These are phyloP conservation scores for Erigeron philadelphicus DNA, from an alignment of 140 eudicot genomes.

Conservation along the genomic window DNA sequence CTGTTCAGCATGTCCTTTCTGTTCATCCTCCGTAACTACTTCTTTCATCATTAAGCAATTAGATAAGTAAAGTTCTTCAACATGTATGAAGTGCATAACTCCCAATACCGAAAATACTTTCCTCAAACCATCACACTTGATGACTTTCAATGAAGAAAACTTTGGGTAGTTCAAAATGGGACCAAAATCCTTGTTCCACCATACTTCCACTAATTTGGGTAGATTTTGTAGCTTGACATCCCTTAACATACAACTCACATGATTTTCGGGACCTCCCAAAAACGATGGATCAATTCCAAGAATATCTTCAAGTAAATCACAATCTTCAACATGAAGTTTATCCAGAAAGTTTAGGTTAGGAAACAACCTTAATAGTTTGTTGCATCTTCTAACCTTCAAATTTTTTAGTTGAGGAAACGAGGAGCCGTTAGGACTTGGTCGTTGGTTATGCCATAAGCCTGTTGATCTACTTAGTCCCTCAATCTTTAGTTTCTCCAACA, in stretches of 20 bases:
- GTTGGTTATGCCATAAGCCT: conserved; percentile 31
- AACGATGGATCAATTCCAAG: conserved; percentile 18
- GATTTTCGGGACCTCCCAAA: conserved; percentile 3
- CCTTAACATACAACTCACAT: conserved; percentile 13
- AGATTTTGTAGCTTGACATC: conserved; percentile 20
- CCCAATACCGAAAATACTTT: conserved; percentile 16
- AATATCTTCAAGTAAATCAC: conserved; percentile 30
- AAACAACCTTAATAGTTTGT: conserved; percentile 15
- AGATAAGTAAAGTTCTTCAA: conserved; percentile 23
- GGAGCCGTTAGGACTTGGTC: neutral
- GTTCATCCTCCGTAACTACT: conserved; percentile 21
- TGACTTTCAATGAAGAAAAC: conserved; percentile 22
- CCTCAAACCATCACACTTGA: conserved; percentile 22
- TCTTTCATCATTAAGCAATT: conserved; percentile 21
- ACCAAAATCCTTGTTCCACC: conserved; percentile 24
- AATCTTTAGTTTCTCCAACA: conserved; percentile 23
- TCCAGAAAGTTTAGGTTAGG: conserved; percentile 18
- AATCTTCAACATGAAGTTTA: conserved; percentile 18
- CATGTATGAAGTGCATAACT: conserved; percentile 20
- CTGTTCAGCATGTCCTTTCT: conserved; percentile 10
- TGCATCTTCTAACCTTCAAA: conserved; percentile 24
- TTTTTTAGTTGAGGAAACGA: conserved; percentile 16
- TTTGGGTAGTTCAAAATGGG: conserved; percentile 20
- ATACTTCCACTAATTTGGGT: conserved; percentile 22
- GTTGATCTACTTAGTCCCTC: conserved; percentile 21